Evolutionary conservation across 2,329 filamentous ascomycete species (phyloP).

Genomic region (Neofusicoccum cordaticola): DNA sequence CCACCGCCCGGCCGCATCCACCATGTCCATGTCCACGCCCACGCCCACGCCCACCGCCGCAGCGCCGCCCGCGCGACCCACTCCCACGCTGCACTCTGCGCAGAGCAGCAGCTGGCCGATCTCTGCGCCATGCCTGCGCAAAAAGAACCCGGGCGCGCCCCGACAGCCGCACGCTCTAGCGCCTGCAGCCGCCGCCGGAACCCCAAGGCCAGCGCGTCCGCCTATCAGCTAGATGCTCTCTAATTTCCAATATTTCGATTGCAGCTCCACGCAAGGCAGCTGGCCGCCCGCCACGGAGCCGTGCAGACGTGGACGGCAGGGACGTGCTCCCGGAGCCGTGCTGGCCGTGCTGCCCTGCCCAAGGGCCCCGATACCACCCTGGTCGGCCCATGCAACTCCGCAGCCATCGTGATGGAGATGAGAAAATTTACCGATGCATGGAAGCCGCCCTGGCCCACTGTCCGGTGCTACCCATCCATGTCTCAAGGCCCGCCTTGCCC

Average conservation of each 20-base stretch:
- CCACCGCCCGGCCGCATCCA: not conserved
- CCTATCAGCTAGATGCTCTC: slow-evolving; percentile 3
- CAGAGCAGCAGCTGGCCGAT: not conserved
- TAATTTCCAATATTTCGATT: slow-evolving; percentile 8
- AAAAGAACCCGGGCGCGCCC: not conserved
- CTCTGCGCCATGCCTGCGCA: not conserved
- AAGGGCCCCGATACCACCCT: not conserved
- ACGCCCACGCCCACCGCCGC: not conserved
- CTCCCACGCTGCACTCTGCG: not conserved
- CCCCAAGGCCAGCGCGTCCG: not conserved
- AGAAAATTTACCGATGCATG: slow-evolving; percentile 13
- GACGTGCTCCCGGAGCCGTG: not conserved
- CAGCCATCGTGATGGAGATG: not conserved
- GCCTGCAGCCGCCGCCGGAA: slow-evolving; percentile 7
- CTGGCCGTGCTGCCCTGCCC: not conserved
- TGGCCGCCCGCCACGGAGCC: not conserved
- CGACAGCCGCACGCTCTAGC: not conserved
- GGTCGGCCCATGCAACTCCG: not conserved
- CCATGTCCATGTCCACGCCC: not conserved
- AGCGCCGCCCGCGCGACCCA: not conserved
- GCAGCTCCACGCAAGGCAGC: slow-evolving; percentile 9
- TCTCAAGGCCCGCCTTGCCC: not conserved
- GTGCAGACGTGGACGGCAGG: slow-evolving; percentile 2
- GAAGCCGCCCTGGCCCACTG: slow-evolving; percentile 7
- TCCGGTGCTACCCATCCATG: not conserved